A percentile compares a stretch with the other conserved stretches of the same genome.
Conservation (phyloP, 371 early-diverging fungal genomes). For the Mortierella sp. region DNA sequence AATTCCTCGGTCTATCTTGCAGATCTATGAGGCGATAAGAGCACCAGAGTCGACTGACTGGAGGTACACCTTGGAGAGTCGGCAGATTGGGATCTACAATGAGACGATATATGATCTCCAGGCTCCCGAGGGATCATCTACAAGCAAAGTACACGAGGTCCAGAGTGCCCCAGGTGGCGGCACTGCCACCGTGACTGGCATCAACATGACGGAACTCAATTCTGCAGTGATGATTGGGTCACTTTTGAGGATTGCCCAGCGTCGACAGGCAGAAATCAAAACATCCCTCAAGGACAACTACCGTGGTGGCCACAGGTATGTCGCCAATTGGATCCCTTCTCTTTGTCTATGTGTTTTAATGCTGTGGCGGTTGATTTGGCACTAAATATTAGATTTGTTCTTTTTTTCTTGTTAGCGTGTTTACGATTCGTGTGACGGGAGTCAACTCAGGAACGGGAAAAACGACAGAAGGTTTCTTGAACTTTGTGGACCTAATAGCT, state of each 20-base stretch:
- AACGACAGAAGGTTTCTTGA: constrained; percentile 77
- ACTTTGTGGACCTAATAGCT: constrained; percentile 96
- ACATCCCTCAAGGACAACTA: constrained; percentile 93
- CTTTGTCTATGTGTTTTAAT: neutral
- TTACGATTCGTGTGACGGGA: constrained; percentile 85
- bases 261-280: constrained; percentile 86
- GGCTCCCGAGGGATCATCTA: constrained; percentile 15
- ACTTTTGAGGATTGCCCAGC: constrained; percentile 79
- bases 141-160: constrained; percentile 79
- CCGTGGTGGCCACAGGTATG: constrained; percentile 88
- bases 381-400: neutral
- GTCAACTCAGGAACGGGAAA: constrained; percentile 77
- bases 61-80: constrained; percentile 83
- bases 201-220: constrained; percentile 71
- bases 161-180: constrained; percentile 77
- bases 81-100: constrained; percentile 96
- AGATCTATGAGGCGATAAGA: constrained; percentile 83
- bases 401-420: constrained; percentile 68
- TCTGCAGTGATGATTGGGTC: constrained; percentile 75
- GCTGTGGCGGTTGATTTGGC: neutral
- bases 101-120: constrained; percentile 92
- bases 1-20: constrained; percentile 89
- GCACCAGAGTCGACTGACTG: constrained; percentile 82
- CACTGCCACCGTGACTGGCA: constrained; percentile 80
- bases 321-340: neutral